A percentile compares a stretch with the other conserved stretches of the same genome.
Evolutionary conservation across 75 land plant genomes (phyloP).

Genomic region (Pinus tabuliformis): DNA sequence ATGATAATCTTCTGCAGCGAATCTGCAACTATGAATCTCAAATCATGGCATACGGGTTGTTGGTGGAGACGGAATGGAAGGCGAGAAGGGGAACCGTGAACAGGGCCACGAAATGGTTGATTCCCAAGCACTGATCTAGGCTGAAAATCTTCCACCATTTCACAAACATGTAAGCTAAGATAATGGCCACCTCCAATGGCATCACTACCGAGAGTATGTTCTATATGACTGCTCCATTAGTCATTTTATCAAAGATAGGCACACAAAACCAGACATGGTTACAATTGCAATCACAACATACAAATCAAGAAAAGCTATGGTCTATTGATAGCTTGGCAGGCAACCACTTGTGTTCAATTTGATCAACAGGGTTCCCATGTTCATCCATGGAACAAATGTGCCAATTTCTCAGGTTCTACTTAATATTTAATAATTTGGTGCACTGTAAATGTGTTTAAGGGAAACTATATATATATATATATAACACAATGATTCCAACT

Average conservation of each 20-base stretch:
- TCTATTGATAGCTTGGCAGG: too few species aligned
- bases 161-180: slow-evolving; percentile 85
- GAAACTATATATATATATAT: too few species aligned
- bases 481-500: too few species aligned
- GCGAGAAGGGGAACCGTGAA: slow-evolving; percentile 94
- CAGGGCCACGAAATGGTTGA: slow-evolving; percentile 92
- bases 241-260: slow-evolving; percentile 42
- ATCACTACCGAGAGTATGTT: slow-evolving; percentile 82
- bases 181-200: slow-evolving; percentile 96
- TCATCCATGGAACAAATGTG: too few species aligned
- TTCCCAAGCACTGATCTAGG: slow-evolving; percentile 89
- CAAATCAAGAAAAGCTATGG: too few species aligned
- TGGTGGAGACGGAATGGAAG: slow-evolving; percentile 89
- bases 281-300: too few species aligned
- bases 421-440: too few species aligned
- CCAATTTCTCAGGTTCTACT: too few species aligned
- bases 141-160: slow-evolving; percentile 92
- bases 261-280: too few species aligned
- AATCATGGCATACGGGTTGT: slow-evolving; percentile 89
- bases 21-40: slow-evolving; percentile 78
- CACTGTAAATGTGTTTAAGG: too few species aligned
- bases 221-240: slow-evolving; percentile 63
- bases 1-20: slow-evolving; percentile 70
- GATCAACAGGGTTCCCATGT: too few species aligned
- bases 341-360: too few species aligned